Base-by-base conservation (phyloP, 768 basidiomycete genomes). In the Termitomyces sp. region DNA sequence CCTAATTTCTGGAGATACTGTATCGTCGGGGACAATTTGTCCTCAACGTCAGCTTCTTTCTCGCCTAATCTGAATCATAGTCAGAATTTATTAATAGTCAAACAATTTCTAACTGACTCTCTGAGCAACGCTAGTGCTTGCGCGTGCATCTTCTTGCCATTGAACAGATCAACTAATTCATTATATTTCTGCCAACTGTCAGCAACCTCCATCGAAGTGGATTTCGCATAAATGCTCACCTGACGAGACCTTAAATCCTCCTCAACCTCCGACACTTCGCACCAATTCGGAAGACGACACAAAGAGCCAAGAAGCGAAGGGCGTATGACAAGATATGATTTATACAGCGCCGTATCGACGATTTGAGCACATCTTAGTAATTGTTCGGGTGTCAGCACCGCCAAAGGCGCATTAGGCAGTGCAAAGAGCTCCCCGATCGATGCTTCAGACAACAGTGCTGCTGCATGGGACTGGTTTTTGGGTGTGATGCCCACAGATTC, bases 201-300 rank as follows among this genome's bases (percentile, higher is more conserved):
- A 45, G 17, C 46, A 41, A 48, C 10, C 21, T 19, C 52, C 32
- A 35, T 21, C 32, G 9, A 42, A 40, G 17, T 23, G 8, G 7
- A 2, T 17, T 28, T 43, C 17, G 23, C 14, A 2, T 45, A 32
- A 79, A 30, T 55, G 17, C 2, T 56, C 53, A 92, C 95, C 83
- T 89, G 86, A 35, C 88, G 81, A 28, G 81, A 82, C 56, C 84
- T 79, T 52, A 99, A 72, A 58, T 93, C 82, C 66, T 90, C 93
- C 68, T 99, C 94, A 1, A 95, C 91, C 64, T 95, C 91, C 5
- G 84, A 85, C 1, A 98, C 94, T 66, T 98, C 97, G 70, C 96
- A 98, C 94, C 94, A 99, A 70, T 97, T 98, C 2, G 91, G 83
- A 25, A 96, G 75, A 42, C 96, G 81, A 70, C 96, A 98, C 49